phyloP scores from a whole-genome alignment of 2,329 filamentous ascomycete species.

The Sporothrix luriei region DNA sequence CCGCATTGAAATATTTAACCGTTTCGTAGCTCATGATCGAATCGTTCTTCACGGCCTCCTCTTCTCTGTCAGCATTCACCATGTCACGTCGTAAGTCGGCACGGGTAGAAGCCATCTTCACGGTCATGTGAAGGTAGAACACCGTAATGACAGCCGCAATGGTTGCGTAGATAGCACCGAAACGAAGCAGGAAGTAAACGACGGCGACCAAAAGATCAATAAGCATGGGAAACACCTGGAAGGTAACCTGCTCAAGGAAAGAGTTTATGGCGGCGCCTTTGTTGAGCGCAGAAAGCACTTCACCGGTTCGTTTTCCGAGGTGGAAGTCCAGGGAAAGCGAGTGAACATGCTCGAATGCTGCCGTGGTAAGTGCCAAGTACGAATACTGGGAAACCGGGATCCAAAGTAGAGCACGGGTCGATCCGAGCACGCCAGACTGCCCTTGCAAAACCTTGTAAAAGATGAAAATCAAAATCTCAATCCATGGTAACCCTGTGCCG shows the following conservation, averaged over 20 bases:
- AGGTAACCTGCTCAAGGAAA: constrained; percentile 94
- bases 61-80: constrained; percentile 91
- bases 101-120: constrained; percentile 91
- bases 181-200: constrained; percentile 73
- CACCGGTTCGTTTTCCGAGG: constrained; percentile 92
- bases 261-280: constrained; percentile 96
- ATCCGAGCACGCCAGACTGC: constrained; percentile 82
- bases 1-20: constrained; percentile 87
- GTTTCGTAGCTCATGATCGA: constrained; percentile 99
- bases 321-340: constrained; percentile 95
- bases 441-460: constrained; percentile 81
- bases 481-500: constrained; percentile 64
- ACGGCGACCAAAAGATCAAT: constrained; percentile 86
- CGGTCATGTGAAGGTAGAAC: constrained; percentile 94
- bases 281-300: constrained; percentile 91
- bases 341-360: constrained; percentile 96
- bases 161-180: constrained; percentile 87
- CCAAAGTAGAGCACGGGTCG: constrained; percentile 81
- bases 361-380: constrained; percentile 89
- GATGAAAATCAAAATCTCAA: constrained; percentile 74
- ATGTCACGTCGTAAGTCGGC: constrained; percentile 89
- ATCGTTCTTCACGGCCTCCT: constrained; percentile 97
- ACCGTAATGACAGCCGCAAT: constrained; percentile 90
- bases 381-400: constrained; percentile 97
- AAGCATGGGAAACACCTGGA: constrained; percentile 93